Conservation (phyloP, 2,329 filamentous ascomycete genomes). For the Paecilomyces sp. region DNA sequence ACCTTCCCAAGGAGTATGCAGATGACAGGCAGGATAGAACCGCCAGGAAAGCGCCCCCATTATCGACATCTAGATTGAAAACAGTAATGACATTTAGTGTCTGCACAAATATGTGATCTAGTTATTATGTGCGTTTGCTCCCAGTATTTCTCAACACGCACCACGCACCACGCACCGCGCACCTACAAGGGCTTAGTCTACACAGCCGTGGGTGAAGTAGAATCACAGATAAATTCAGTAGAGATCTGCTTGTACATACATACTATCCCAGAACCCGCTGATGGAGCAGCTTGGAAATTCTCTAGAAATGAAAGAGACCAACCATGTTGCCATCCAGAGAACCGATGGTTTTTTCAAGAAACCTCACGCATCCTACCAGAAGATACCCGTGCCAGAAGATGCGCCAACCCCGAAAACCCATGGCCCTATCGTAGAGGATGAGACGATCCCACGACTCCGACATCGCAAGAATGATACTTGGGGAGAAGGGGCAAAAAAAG, state of each 20-base stretch:
- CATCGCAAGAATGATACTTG: conserved; percentile 7
- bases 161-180: too few relatives aligned
- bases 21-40: too few relatives aligned
- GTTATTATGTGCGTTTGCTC: too few relatives aligned
- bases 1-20: too few relatives aligned
- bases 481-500: conserved; percentile 3
- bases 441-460: background rate
- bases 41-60: too few relatives aligned
- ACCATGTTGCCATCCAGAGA: background rate
- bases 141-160: too few relatives aligned
- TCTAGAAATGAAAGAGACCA: background rate
- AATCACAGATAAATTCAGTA: background rate
- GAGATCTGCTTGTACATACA: background rate
- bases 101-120: too few relatives aligned
- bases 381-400: background rate
- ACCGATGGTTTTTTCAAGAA: background rate
- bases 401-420: background rate
- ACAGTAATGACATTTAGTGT: too few relatives aligned
- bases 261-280: background rate
- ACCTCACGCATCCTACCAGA: background rate
- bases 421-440: background rate
- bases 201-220: background rate
- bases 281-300: background rate
- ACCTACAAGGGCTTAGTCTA: too few relatives aligned
- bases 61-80: too few relatives aligned